phyloP scores from a whole-genome alignment of 2,329 filamentous ascomycete genomes.

The Penicillium sp. region DNA sequence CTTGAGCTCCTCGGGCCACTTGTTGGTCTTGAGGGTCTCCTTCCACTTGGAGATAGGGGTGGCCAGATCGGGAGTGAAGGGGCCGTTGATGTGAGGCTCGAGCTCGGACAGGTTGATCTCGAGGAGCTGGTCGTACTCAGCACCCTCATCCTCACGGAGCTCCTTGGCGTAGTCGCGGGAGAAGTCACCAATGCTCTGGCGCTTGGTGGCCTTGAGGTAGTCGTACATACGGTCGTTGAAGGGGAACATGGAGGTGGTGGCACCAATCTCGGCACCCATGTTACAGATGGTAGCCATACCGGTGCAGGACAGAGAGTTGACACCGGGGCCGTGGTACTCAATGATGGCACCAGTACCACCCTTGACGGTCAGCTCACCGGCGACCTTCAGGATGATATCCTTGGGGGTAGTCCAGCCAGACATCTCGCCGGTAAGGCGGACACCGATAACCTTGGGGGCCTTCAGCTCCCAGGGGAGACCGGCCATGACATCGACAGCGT shows the following conservation, averaged over 20 bases:
- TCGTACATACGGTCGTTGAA: conserved; percentile 80
- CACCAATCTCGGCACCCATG: conserved; percentile 86
- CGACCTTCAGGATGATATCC: conserved; percentile 88
- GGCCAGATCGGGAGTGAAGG: conserved; percentile 92
- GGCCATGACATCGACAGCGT: conserved; percentile 94
- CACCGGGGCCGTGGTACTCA: conserved; percentile 88
- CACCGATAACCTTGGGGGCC: conserved; percentile 70
- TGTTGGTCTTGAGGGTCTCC: conserved; percentile 74
- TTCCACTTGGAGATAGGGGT: conserved; percentile 90
- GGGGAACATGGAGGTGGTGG: conserved; percentile 94
- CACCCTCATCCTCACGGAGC: conserved; percentile 74
- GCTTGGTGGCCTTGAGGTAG: conserved; percentile 82
- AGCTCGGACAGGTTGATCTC: conserved; percentile 85
- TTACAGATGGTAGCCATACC: conserved; percentile 92
- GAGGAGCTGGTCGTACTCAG: conserved; percentile 86
- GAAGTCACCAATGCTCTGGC: conserved; percentile 66
- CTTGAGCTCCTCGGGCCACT: conserved; percentile 88
- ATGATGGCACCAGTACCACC: conserved; percentile 94
- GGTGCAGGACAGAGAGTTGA: conserved; percentile 83
- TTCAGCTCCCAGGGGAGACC: conserved; percentile 97
- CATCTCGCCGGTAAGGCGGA: conserved; percentile 60
- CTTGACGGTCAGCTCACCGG: conserved; percentile 84
- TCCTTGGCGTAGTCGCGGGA: conserved; percentile 58
- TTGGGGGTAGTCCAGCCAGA: conserved; percentile 92
- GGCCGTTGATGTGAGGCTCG: conserved; percentile 95